Evolutionary conservation across 768 basidiomycete species (phyloP).

Genomic region (Tylopilus felleus): DNA sequence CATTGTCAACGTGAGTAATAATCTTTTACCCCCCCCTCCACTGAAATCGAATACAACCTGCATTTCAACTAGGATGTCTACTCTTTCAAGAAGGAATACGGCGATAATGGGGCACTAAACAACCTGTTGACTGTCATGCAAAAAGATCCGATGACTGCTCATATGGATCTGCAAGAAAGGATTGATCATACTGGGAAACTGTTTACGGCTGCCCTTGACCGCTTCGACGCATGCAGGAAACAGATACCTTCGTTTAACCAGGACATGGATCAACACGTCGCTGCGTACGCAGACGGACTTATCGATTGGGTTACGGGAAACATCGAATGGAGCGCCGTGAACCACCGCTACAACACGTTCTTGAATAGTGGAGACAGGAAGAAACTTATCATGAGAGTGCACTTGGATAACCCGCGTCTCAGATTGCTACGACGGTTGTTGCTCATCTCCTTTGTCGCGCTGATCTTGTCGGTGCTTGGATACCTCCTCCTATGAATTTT

Average conservation of each 20-base stretch:
- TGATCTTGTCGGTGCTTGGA: conserved; percentile 5
- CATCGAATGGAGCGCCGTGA: conserved; percentile 28
- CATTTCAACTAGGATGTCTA: conserved; percentile 22
- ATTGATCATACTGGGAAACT: conserved; percentile 19
- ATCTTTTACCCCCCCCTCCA: no score
- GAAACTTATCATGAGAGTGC: conserved; percentile 19
- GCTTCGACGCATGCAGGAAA: conserved; percentile 21
- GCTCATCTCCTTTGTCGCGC: conserved; percentile 4
- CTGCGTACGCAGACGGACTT: conserved; percentile 26
- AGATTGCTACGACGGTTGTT: conserved; percentile 1
- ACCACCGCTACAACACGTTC: conserved; percentile 27
- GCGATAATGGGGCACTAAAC: conserved; percentile 28
- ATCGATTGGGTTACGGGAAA: conserved; percentile 26
- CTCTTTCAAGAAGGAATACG: conserved; percentile 30
- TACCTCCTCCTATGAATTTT: background rate
- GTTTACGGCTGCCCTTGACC: conserved; percentile 20
- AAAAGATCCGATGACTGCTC: conserved; percentile 22
- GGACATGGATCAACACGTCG: conserved; percentile 17
- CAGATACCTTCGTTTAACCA: conserved; percentile 16
- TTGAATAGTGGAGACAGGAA: conserved; percentile 19
- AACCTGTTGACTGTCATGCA: conserved; percentile 28
- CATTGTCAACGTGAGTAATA: conserved; percentile 21
- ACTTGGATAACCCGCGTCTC: conserved; percentile 2
- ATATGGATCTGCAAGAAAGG: conserved; percentile 24
- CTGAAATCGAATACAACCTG: background rate